phyloP scores from a whole-genome alignment of 148 eudicot genomes.

The Beta vulgaris region DNA sequence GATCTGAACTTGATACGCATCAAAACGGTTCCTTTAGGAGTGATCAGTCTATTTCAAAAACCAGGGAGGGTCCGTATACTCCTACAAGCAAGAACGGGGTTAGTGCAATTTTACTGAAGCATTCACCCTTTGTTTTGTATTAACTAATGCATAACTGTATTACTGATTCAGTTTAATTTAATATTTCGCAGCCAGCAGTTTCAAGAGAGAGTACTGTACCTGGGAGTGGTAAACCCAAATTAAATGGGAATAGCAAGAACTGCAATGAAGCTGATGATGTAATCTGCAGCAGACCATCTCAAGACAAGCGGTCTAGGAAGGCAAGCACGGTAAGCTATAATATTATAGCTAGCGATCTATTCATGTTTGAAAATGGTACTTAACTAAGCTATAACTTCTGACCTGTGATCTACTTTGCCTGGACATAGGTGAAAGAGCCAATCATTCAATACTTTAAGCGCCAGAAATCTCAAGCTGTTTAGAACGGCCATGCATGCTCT shows the following conservation, averaged over 20 bases:
- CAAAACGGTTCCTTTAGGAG: constrained; percentile 47
- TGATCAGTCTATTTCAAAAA: constrained; percentile 48
- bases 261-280: constrained; percentile 40
- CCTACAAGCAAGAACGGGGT: constrained; percentile 88
- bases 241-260: constrained; percentile 29
- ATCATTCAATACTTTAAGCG: constrained; percentile 72
- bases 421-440: constrained; percentile 73
- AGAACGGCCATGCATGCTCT: constrained; percentile 5
- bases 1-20: constrained; percentile 35
- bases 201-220: constrained; percentile 75
- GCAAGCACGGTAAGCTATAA: constrained; percentile 67
- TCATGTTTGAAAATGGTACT: not conserved
- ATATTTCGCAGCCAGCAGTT: constrained; percentile 64
- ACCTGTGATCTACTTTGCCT: constrained; percentile 7
- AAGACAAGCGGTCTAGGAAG: constrained; percentile 69
- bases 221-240: constrained; percentile 47
- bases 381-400: not conserved
- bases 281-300: constrained; percentile 56
- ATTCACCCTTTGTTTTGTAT: not conserved
- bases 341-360: not conserved
- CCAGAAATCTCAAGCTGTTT: constrained; percentile 61
- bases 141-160: not conserved
- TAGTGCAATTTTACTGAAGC: constrained; percentile 6
- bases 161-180: not conserved
- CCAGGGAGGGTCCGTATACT: constrained; percentile 49